A percentile compares a stretch with the other conserved stretches of the same genome.
These are phyloP conservation scores for Dimargaris cristalligena DNA, from an alignment of 192 early-diverging fungal genomes.

Conservation along the genomic window DNA sequence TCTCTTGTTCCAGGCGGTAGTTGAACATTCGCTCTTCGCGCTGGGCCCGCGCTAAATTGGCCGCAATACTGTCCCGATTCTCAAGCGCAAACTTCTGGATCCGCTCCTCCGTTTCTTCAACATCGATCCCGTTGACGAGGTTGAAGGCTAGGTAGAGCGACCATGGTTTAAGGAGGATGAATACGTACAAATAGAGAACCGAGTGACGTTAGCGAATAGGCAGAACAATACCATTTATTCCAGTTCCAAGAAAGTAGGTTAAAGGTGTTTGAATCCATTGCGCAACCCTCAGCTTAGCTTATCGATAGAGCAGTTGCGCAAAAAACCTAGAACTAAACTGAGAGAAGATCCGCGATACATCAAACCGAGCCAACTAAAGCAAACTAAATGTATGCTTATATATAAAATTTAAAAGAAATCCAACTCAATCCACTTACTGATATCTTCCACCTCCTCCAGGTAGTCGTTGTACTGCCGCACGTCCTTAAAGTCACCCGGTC, in stretches of 20 bases:
- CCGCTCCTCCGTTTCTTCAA: conserved; percentile 55
- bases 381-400: conserved; percentile 12
- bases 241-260: too few relatives aligned
- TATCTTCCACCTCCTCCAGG: conserved; percentile 76
- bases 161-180: neutral
- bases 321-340: too few relatives aligned
- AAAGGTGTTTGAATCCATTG: too few relatives aligned
- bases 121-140: conserved; percentile 71
- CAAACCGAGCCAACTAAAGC: too few relatives aligned
- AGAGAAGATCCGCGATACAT: too few relatives aligned
- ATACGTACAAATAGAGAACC: neutral
- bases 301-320: too few relatives aligned
- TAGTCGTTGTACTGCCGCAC: conserved; percentile 75
- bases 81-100: conserved; percentile 63
- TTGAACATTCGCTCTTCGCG: conserved; percentile 36
- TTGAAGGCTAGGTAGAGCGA: conserved; percentile 43
- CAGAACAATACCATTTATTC: too few relatives aligned
- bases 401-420: neutral
- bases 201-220: neutral
- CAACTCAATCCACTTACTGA: conserved; percentile 32
- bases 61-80: conserved; percentile 60
- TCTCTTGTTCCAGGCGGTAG: conserved; percentile 30
- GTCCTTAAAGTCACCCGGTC: conserved; percentile 71
- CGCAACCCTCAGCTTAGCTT: too few relatives aligned
- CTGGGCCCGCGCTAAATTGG: conserved; percentile 32